Conservation (phyloP, 805 yeast species). For the Lipomyces yamadae region DNA sequence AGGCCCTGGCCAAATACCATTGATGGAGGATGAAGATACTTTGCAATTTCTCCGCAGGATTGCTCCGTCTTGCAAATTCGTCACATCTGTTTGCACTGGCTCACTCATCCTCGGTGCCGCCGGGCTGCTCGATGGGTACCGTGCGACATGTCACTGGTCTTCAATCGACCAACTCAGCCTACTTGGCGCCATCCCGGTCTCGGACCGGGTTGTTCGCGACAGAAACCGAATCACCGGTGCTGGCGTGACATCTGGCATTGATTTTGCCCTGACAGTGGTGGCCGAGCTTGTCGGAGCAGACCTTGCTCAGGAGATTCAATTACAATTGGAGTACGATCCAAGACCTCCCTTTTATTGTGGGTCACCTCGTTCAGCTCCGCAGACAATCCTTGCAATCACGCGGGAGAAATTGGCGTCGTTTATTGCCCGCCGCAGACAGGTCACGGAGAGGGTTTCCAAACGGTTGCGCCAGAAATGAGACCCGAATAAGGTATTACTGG, state of each 20-base stretch:
- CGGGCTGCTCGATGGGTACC: conserved; percentile 13
- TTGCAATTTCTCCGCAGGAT: conserved; percentile 12
- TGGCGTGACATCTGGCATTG: conserved; percentile 16
- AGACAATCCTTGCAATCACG: background rate
- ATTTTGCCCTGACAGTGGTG: conserved; percentile 14
- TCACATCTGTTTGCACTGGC: conserved; percentile 20
- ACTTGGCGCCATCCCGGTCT: conserved; percentile 17
- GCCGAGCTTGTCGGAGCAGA: conserved; percentile 13
- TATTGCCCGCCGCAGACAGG: conserved; percentile 1
- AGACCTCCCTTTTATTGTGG: conserved; percentile 10
- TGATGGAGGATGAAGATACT: conserved; percentile 15
- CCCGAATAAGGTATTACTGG: background rate
- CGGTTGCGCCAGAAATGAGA: background rate
- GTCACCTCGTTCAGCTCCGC: conserved; percentile 9
- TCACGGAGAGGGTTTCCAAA: conserved; percentile 10
- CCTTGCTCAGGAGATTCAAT: conserved; percentile 8
- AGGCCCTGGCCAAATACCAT: conserved; percentile 13
- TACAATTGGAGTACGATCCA: conserved; percentile 13
- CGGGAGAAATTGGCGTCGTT: conserved; percentile 6
- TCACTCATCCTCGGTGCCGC: conserved; percentile 17
- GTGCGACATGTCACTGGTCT: conserved; percentile 16
- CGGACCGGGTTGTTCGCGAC: conserved; percentile 17
- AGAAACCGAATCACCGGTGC: conserved; percentile 15
- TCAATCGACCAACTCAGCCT: conserved; percentile 14
- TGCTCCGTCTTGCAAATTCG: conserved; percentile 8